Evolutionary conservation across 2,329 filamentous ascomycete species (phyloP), one percentile per base, ranked within the genome.

Genomic region (Onygena corvina): DNA sequence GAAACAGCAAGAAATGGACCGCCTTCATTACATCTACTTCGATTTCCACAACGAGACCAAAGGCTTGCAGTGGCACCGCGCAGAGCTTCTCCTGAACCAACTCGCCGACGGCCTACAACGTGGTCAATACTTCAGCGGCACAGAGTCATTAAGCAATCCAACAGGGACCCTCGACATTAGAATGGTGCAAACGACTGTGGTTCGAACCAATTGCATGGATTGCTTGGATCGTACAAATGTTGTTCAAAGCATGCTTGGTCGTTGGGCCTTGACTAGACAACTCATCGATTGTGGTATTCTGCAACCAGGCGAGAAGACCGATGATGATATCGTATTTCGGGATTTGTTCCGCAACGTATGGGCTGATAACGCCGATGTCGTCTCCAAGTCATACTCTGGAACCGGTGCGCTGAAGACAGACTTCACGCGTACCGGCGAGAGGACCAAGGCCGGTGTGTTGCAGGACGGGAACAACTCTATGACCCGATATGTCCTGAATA

Each of bases 131-230:
- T 98, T 96, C 76, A 84, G 88, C 54, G 90, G 86, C 31, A 80
- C 90, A 23, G 87, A 95, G 64, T 84, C 84, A 71, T 86, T 88
- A 1, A 84, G 80, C 36, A 77, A 79, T 57, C 64, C 73, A 46
- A 75, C 81, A 51, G 84, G 83, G 25, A 79, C 78, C 14, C 75
- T 95, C 9, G 90, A 96, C 59, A 79, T 87, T 29, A 81, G 88
- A 55, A 82, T 79, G 53, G 76, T 79, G 55, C 92, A 98, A 72
- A 86, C 81, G 1, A 88, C 86, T 53, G 89, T 96, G 12, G 89
- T 98, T 55, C 83, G 92, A 48, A 95, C 92, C 33, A 98, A 98
- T 66, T 98, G 92, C 71, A 98, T 98, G 92, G 92, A 98, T 68
- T 98, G 93, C 57, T 77, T 98, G 11, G 92, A 98, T 67, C 84